phyloP scores from a whole-genome alignment of 768 basidiomycete species.

The Mycena polygramma region DNA sequence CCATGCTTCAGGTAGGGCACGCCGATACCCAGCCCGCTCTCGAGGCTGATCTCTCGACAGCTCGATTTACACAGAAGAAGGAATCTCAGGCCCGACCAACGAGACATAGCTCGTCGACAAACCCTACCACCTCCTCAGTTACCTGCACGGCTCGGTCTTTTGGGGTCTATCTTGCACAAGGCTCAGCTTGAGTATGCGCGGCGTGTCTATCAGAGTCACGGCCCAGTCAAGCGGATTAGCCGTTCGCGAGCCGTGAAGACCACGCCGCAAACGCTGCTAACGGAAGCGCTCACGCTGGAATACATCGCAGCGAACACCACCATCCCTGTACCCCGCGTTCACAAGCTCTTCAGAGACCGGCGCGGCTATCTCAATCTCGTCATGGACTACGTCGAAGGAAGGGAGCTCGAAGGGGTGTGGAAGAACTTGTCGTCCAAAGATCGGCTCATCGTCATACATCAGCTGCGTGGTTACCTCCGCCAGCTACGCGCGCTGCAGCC shows the following conservation, averaged over 20 bases:
- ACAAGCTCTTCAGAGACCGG: neutral
- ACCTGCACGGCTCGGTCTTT: neutral
- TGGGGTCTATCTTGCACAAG: neutral
- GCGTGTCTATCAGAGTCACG: neutral
- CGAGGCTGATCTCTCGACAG: too few species aligned
- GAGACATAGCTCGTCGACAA: too few species aligned
- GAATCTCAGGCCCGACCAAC: too few species aligned
- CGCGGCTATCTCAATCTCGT: neutral
- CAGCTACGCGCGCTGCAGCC: conserved; percentile 9
- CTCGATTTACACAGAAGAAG: too few species aligned
- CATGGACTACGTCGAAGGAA: conserved; percentile 16
- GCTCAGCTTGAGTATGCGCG: neutral
- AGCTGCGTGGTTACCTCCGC: too few species aligned
- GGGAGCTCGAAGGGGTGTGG: conserved; percentile 3
- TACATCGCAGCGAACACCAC: neutral
- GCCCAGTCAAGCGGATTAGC: conserved; percentile 1
- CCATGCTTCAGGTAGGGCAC: too few species aligned
- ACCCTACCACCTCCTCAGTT: too few species aligned
- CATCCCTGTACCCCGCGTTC: conserved; percentile 12
- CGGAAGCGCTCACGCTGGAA: conserved; percentile 13
- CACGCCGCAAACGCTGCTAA: neutral
- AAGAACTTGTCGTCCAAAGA: neutral
- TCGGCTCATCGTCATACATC: neutral
- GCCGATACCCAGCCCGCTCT: too few species aligned
- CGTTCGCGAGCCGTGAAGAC: neutral